Base-by-base conservation (phyloP, 805 yeast genomes). In the Vanderwaltozyma tropicalis region DNA sequence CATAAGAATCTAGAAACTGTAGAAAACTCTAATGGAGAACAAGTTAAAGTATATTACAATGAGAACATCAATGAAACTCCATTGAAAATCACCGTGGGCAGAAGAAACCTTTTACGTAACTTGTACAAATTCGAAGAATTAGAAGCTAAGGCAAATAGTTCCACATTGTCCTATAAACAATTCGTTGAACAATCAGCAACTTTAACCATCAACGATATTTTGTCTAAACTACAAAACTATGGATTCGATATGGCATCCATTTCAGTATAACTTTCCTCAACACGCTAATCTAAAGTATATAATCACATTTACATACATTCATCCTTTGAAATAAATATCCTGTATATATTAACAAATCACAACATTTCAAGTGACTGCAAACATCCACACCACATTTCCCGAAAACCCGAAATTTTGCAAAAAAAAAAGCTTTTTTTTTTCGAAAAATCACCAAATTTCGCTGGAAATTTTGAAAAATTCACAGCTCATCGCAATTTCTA, bases 81-180 rank as follows among this genome's bases (percentile, higher is more conserved):
- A 31, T 41, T 66, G 28, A 65, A 71, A 39, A 55, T 86, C 37
- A 66, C 63, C 3, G 78, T 72, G 30, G 89, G 92, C 31, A 77
- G 77, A 59, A 72, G 82, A 55, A 73, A 68, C 50, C 64, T 86
- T 35, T 57, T 83, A 41, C 64, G 68, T 41, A 63, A 58, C 34
- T 64, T 82, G 47, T 79, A 65, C 53, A 73, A 76, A 10, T 62
- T 63, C 27, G 80, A 68, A 39, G 63, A 64, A 50, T 49, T 63
- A 37, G 69, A 67, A 41, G 49, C 53, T 18, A 52, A 62, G 34
- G 67, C 71, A 5, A 57, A 63, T 42, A 72, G 71, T 41, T 68
- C 67, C 35, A 58, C 57, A 1, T 44, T 77, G 10, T 59, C 64
- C 13, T 72, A 69, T 55, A 68, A 63, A 34, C 57, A 66, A 34